Evolutionary conservation across 768 basidiomycete genomes (phyloP), one percentile per base, ranked within the genome.

Genomic region (Boletus edulis): DNA sequence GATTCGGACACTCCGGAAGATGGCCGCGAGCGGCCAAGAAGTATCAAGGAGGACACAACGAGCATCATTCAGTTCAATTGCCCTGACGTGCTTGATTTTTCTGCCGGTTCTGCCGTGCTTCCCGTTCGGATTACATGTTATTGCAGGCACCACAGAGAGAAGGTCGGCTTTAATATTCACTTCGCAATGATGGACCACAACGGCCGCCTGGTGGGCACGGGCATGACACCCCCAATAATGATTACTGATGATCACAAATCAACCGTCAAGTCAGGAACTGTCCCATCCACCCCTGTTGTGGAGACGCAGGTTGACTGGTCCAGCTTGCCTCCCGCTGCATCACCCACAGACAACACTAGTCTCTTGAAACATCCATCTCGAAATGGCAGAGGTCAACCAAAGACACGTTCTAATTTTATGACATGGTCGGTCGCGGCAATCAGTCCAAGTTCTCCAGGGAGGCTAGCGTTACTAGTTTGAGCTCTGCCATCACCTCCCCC

Each of bases 201-300:
- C 24, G 95, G 94, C 3, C 81, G 88, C 20, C 72, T 92, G 46
- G 84, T 98, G 50, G 95, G 91, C 14, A 79, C 82, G 9, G 94
- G 93, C 5, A 81, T 78, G 51, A 91, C 94, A 2, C 83, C 86
- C 31, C 93, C 96, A 4, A 94, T 99, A 62, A 95, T 98, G 87
- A 98, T 98, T 61, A 99, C 96, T 2, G 97, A 99, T 75, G 97
- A 99, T 72, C 97, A 99, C 76, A 99, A 99, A 75, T 94, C 91
- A 29, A 82, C 76, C 4, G 62, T 70, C 46, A 71, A 73, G 59
- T 54, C 63, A 13, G 63, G 60, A 47, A 27, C 41, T 15, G 27
- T 67, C 57, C 57, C 70, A 64, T 52, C 57, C 62, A 31, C 78
- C 75, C 47, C 68, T n/a, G 67, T 75, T 35, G 58, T 72, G 46